Evolutionary conservation across 169 alveolate species (phyloP), one percentile per base, ranked within the genome.

Genomic region (Neospora caninum): DNA sequence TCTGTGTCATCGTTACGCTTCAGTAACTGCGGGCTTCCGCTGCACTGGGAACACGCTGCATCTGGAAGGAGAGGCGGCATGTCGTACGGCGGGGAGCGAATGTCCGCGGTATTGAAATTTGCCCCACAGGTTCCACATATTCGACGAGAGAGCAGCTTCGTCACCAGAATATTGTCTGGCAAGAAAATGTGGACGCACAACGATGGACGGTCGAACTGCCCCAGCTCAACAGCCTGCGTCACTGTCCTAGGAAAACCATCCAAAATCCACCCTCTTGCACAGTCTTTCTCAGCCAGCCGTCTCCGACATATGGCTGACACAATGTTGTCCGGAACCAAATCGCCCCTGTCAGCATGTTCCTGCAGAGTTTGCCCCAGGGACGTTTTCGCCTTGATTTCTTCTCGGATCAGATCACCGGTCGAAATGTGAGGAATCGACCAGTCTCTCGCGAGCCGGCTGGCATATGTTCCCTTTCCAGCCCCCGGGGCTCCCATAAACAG

Each of bases 221-320:
- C 86, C 36, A 94, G 94, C 82, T n/a, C 58, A 83, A 43, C 80
- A 29, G 96, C 96, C 88, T 96, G 97, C 42, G 36, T 92, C n/a
- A 88, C 43, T 20, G 95, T 94, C 49, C 97, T 41, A 27, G 97
- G 97, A n/a, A 96, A 96, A 22, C 97, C 97, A 64, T 96, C 97
- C 27, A 96, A 95, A 29, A 96, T 94, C 92, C 95, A 95, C 10
- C 94, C 94, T 31, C 39, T 54, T 9, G 39, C 31, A 2, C 54
- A 78, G n/a, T 92, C 86, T n/a, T 25, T 18, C 54, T 54, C 42
- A 39, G 4, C 0, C 29, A 95, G 92, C 36, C 89, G 34, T 20
- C 80, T 10, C 86, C 69, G 83, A 80, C 92, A 94, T 6, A 94
- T 86, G 69, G 69, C 95, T 6, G 93, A 42, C 31, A 93, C 95